phyloP scores from a whole-genome alignment of 2,329 filamentous ascomycete genomes.

The Ceratocystis colombiana region DNA sequence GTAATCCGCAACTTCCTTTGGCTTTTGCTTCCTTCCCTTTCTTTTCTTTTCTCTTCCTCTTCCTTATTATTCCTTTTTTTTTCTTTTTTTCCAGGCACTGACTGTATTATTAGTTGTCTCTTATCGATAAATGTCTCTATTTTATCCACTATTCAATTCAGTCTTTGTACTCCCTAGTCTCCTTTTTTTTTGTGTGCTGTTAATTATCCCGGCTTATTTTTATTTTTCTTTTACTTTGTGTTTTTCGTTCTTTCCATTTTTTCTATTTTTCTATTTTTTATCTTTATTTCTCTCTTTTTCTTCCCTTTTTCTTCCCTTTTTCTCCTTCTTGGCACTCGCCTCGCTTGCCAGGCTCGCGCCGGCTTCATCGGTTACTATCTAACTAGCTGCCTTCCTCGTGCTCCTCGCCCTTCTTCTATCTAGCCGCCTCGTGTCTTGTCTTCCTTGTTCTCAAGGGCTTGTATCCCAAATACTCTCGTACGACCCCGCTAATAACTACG shows the following conservation, averaged over 20 bases:
- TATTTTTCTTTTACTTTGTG: not conserved
- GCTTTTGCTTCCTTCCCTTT: constrained; percentile 6
- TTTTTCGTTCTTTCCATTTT: not conserved
- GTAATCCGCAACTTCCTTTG: not conserved
- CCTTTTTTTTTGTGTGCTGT: too few relatives aligned
- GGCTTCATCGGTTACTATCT: not conserved
- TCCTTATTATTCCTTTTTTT: not conserved
- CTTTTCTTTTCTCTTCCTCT: not conserved
- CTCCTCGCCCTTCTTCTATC: not conserved
- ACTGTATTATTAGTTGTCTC: too few relatives aligned
- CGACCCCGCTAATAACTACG: too few relatives aligned
- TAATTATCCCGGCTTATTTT: too few relatives aligned
- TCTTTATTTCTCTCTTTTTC: not conserved
- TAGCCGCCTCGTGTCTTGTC: not conserved
- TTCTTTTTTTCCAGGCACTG: not conserved
- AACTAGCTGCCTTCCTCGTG: not conserved
- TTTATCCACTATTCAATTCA: too few relatives aligned
- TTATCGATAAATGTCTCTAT: too few relatives aligned
- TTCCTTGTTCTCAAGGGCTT: too few relatives aligned
- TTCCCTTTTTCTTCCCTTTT: not conserved
- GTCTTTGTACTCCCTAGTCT: too few relatives aligned
- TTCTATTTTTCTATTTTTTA: not conserved
- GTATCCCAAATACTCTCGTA: too few relatives aligned
- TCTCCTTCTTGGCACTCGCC: not conserved
- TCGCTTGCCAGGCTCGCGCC: too few relatives aligned